Evolutionary conservation across 2,329 filamentous ascomycete species (phyloP).

Genomic region (Calonectria hawksworthii): DNA sequence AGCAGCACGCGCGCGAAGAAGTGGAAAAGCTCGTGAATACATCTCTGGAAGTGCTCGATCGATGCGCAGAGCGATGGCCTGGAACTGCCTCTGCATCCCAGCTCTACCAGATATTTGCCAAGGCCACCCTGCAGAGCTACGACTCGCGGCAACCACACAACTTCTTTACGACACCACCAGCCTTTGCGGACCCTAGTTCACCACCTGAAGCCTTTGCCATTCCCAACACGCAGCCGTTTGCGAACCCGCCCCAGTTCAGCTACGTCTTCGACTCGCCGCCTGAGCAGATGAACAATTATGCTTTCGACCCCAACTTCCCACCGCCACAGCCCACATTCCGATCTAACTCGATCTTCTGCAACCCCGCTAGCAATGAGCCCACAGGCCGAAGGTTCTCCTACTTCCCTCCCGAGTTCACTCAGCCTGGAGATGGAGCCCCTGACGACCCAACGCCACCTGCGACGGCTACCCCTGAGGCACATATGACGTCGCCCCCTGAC

Average conservation of each 20-base stretch:
- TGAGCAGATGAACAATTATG: conserved; percentile 65
- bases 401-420: conserved; percentile 70
- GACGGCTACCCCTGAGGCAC: conserved; percentile 46
- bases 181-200: conserved; percentile 49
- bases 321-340: conserved; percentile 69
- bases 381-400: conserved; percentile 73
- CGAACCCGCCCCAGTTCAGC: conserved; percentile 68
- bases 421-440: conserved; percentile 48
- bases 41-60: conserved; percentile 83
- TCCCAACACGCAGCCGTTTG: conserved; percentile 55
- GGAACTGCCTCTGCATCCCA: conserved; percentile 87
- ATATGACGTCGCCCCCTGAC: conserved; percentile 46
- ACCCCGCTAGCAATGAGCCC: conserved; percentile 67
- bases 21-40: conserved; percentile 81
- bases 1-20: conserved; percentile 78
- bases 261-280: conserved; percentile 70
- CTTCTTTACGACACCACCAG: conserved; percentile 53
- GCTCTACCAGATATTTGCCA: conserved; percentile 88
- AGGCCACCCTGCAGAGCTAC: conserved; percentile 90
- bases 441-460: conserved; percentile 54
- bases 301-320: conserved; percentile 59
- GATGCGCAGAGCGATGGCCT: conserved; percentile 91
- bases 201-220: conserved; percentile 49
- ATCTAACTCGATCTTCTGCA: conserved; percentile 76
- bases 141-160: conserved; percentile 64